A percentile compares a stretch with the other conserved stretches of the same genome.
These are phyloP conservation scores for Aureobasidium sp. DNA, from an alignment of 2,329 filamentous ascomycete species.

Conservation along the genomic window DNA sequence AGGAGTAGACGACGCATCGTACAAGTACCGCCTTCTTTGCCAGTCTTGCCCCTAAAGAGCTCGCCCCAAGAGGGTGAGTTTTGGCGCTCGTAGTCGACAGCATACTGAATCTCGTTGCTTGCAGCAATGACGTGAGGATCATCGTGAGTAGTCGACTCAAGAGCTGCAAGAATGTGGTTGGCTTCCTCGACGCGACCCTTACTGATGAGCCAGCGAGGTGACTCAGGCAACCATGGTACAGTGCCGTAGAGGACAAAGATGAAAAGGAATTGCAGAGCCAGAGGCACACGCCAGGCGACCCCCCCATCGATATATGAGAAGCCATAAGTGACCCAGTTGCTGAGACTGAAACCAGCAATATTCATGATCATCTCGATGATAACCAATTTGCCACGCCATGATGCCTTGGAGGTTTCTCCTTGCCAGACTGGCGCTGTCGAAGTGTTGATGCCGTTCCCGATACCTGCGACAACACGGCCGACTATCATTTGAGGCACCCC, in stretches of 20 bases:
- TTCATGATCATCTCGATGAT: slow-evolving; percentile 41
- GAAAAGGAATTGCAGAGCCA: slow-evolving; percentile 46
- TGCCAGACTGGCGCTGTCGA: slow-evolving; percentile 46
- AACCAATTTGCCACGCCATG: slow-evolving; percentile 31
- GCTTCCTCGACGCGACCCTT: slow-evolving; percentile 41
- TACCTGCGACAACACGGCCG: slow-evolving; percentile 40
- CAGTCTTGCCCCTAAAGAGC: slow-evolving; percentile 41
- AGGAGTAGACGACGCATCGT: slow-evolving; percentile 47
- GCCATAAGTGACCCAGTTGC: slow-evolving; percentile 32
- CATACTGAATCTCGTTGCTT: slow-evolving; percentile 36
- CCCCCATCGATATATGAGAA: slow-evolving; percentile 40
- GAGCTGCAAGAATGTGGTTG: slow-evolving; percentile 40
- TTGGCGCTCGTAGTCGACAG: slow-evolving; percentile 43
- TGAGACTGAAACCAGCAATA: slow-evolving; percentile 43
- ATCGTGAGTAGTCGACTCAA: slow-evolving; percentile 38
- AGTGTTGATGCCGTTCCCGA: slow-evolving; percentile 46
- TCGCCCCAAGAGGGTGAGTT: slow-evolving; percentile 46
- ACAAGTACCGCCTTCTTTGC: slow-evolving; percentile 38
- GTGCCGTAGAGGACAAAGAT: slow-evolving; percentile 40
- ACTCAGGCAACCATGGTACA: slow-evolving; percentile 42
- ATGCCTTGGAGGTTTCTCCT: slow-evolving; percentile 42
- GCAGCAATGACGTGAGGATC: slow-evolving; percentile 41
- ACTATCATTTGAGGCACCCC: slow-evolving; percentile 44
- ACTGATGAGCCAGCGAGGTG: slow-evolving; percentile 42
- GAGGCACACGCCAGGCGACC: slow-evolving; percentile 39